Base-by-base conservation (phyloP, 2,329 filamentous ascomycete genomes). In the Fusarium chuoi region DNA sequence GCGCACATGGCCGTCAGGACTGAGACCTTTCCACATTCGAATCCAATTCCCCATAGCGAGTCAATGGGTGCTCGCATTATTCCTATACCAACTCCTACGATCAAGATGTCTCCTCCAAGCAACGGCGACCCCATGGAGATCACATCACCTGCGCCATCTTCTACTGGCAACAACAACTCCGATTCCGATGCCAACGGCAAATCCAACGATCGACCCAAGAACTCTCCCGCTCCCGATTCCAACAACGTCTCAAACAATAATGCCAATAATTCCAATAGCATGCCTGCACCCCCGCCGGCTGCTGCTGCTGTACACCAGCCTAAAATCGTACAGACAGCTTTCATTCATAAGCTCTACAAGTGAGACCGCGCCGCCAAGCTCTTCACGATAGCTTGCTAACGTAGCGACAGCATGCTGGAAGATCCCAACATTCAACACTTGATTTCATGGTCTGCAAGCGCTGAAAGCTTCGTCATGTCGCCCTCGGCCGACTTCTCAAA, bases 291-390 rank as follows among this genome's bases (percentile, higher is more conserved):
- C 22, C 82, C 83, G 26, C 83, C 86, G 6, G 84, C 87, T n/a
- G 91, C 91, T 2, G 90, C 93, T 10, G 92, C 92, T 54, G 92
- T 95, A 59, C 94, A 97, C 80, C 95, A 98, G 81, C 95, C 96
- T 68, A 99, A 99, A 84, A 96, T 98, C 49, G 95, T 98, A 22
- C 96, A 99, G 85, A 98, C 96, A 17, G 96, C 96, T 28, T 99
- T 99, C 80, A 98, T 99, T 75, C 96, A 99, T 83, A 99, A 99
- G 84, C 90, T 99, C 41, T 99, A 98, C 87, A 98, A 97, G 95
- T 98, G 87, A 80, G 92, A 62, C 36, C 18, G 57, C 44, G 35
- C 45, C 30, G 39, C 35, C 33, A 41, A 20, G n/a, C n/a, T 45
- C 30, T 26, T 45, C 18, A 46, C 38, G 14, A 56, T 39, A 39